Percentiles rank a stretch among this genome's conserved stretches.
These are phyloP conservation scores for Aureobasidium sp. DNA, from an alignment of 2,329 filamentous ascomycete species.

Conservation along the genomic window DNA sequence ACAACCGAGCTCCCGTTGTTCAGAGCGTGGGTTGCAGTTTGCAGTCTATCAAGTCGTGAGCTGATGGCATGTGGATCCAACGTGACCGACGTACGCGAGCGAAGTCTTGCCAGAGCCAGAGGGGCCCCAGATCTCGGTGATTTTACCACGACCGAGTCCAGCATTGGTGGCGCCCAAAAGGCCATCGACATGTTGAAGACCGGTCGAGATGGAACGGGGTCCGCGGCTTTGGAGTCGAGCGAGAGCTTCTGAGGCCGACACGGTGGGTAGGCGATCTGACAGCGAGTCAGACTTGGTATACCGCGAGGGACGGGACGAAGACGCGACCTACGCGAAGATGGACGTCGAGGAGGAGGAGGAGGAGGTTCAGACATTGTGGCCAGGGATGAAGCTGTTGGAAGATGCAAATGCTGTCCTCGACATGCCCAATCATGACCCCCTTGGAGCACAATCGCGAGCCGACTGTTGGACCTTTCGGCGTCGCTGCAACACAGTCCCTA, in stretches of 20 bases:
- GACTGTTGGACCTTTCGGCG: no score
- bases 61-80: neutral
- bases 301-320: neutral
- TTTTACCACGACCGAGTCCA: conserved; percentile 66
- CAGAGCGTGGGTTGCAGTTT: conserved; percentile 60
- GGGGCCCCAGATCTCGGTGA: conserved; percentile 84
- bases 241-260: conserved; percentile 68
- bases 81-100: conserved; percentile 55
- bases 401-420: neutral
- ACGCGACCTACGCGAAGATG: conserved; percentile 33
- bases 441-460: neutral
- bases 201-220: conserved; percentile 42
- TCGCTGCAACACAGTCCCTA: neutral
- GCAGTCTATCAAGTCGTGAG: conserved; percentile 48
- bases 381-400: conserved; percentile 1
- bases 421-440: neutral
- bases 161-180: conserved; percentile 34
- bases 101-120: conserved; percentile 80
- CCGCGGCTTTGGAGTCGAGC: conserved; percentile 50
- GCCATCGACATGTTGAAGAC: conserved; percentile 43
- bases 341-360: neutral
- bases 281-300: neutral
- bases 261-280: conserved; percentile 66
- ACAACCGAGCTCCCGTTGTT: conserved; percentile 56
- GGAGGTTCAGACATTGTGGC: neutral